These are phyloP conservation scores for Fusarium domesticum DNA, from an alignment of 2,329 filamentous ascomycete genomes.

Conservation along the genomic window DNA sequence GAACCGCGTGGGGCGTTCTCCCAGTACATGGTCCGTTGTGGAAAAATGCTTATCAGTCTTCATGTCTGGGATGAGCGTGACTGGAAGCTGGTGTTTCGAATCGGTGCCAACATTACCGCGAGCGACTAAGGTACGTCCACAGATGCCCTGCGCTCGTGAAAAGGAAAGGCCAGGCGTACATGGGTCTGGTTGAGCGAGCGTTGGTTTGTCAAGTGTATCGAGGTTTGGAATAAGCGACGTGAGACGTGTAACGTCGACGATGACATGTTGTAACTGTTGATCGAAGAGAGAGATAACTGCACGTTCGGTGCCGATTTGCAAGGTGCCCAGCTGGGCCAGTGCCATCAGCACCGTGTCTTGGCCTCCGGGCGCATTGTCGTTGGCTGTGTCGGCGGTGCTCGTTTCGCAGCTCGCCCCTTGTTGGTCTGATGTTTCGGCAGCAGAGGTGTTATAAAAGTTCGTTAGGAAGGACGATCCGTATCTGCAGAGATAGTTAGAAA, in stretches of 20 bases:
- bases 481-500: neutral
- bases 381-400: neutral
- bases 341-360: neutral
- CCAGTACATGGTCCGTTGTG: slow-evolving; percentile 19
- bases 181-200: neutral
- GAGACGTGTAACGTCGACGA: neutral
- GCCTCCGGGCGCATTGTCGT: neutral
- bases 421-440: neutral
- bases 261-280: neutral
- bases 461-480: neutral
- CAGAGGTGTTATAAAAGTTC: neutral
- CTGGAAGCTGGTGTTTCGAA: slow-evolving; percentile 23
- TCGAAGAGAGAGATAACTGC: neutral
- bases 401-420: neutral
- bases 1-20: slow-evolving; percentile 29
- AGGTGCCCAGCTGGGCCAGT: neutral
- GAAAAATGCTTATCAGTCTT: slow-evolving; percentile 30
- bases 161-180: neutral
- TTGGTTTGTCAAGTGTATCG: neutral
- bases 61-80: slow-evolving; percentile 37
- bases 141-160: slow-evolving; percentile 27
- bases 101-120: neutral
- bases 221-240: neutral
- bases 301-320: neutral
- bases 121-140: slow-evolving; percentile 27